A percentile compares a stretch with the other conserved stretches of the same genome.
Evolutionary conservation across 139 green algal genomes (phyloP).

Genomic region (Chlamydomonas incerta): DNA sequence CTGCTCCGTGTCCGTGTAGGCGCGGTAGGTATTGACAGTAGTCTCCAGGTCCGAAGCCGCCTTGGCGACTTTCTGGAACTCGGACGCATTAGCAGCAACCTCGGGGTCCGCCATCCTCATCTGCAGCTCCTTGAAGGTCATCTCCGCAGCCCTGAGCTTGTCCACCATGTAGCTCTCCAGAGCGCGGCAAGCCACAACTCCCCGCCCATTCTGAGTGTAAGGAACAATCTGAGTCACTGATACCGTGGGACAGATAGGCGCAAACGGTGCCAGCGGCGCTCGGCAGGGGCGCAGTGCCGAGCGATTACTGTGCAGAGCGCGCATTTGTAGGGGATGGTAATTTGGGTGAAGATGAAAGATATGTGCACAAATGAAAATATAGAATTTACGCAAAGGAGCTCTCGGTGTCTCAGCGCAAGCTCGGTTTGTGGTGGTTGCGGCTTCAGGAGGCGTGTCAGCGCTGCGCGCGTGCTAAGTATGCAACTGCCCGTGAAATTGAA

Average conservation of each 20-base stretch:
- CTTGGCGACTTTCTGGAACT: conserved; percentile 87
- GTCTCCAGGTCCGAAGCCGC: conserved; percentile 80
- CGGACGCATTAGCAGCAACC: conserved; percentile 69
- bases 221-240: background rate
- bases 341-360: too few species aligned
- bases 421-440: too few species aligned
- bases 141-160: conserved; percentile 63
- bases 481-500: too few species aligned
- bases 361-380: too few species aligned
- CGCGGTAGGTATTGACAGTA: conserved; percentile 58
- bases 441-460: too few species aligned
- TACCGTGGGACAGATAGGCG: background rate
- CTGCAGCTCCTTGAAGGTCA: conserved; percentile 75
- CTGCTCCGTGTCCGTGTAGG: conserved; percentile 71
- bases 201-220: background rate
- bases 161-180: conserved; percentile 73
- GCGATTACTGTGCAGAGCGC: too few species aligned
- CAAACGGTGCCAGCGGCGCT: background rate
- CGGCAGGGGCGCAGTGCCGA: too few species aligned
- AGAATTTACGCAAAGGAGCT: too few species aligned
- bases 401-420: too few species aligned
- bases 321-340: too few species aligned
- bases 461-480: too few species aligned
- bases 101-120: conserved; percentile 85
- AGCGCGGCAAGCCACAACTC: conserved; percentile 18